These are phyloP conservation scores for Mucor velutinosus DNA, from an alignment of 371 early-diverging fungal species.

Conservation along the genomic window DNA sequence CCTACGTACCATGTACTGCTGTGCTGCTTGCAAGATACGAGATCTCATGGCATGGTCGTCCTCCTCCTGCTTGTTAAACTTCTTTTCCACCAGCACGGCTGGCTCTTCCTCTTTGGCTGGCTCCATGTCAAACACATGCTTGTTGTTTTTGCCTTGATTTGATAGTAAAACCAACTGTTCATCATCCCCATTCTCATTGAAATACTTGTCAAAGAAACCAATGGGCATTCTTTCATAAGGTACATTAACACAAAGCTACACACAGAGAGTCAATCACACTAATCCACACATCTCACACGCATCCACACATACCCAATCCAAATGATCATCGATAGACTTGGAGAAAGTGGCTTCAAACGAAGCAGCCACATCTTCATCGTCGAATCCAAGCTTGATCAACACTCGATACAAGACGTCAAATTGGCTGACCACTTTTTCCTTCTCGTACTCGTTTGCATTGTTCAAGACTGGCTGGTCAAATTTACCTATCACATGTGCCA, in stretches of 20 bases:
- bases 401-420: conserved; percentile 57
- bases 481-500: background rate
- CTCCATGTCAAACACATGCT: background rate
- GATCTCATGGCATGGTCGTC: conserved; percentile 23
- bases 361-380: conserved; percentile 44
- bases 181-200: conserved; percentile 38
- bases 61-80: conserved; percentile 1
- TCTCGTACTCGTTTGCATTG: conserved; percentile 16
- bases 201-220: conserved; percentile 62
- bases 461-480: background rate
- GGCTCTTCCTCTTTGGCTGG: conserved; percentile 1
- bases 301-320: conserved; percentile 59
- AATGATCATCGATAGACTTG: conserved; percentile 46
- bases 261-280: conserved; percentile 36
- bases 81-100: background rate
- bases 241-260: conserved; percentile 55
- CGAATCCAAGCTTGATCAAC: conserved; percentile 53
- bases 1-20: conserved; percentile 22
- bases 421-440: conserved; percentile 46
- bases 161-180: background rate
- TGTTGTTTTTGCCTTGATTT: background rate
- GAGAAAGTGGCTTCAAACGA: conserved; percentile 52
- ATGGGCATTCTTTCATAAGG: conserved; percentile 61
- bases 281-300: background rate
- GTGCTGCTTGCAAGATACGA: conserved; percentile 36